phyloP scores from a whole-genome alignment of 495 filamentous ascomycete genomes.

The Trichocladium uniseriatum region DNA sequence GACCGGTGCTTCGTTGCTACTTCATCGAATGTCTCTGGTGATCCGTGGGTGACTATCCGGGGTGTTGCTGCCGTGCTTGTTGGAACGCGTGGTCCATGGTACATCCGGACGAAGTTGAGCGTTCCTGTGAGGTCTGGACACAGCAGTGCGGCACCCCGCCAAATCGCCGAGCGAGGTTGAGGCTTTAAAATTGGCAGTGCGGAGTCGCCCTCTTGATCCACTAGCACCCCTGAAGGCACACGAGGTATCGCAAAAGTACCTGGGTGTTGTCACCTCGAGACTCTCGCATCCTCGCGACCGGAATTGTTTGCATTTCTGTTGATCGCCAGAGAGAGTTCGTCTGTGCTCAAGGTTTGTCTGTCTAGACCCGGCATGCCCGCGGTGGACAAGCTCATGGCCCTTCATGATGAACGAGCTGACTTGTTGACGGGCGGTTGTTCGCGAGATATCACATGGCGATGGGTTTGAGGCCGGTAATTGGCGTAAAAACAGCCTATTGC shows the following conservation, averaged over 20 bases:
- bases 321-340: too few relatives aligned
- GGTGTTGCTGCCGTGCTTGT: neutral
- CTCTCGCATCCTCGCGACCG: too few relatives aligned
- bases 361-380: too few relatives aligned
- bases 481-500: neutral
- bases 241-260: slow-evolving; percentile 6
- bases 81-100: neutral
- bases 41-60: neutral
- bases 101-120: neutral
- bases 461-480: slow-evolving; percentile 12
- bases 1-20: neutral
- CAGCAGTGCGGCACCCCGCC: slow-evolving; percentile 4
- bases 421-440: slow-evolving; percentile 3
- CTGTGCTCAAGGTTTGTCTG: too few relatives aligned
- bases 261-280: too few relatives aligned
- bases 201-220: slow-evolving; percentile 11
- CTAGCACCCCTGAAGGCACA: neutral
- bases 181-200: slow-evolving; percentile 12
- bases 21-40: neutral
- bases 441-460: slow-evolving; percentile 16
- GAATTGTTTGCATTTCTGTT: too few relatives aligned
- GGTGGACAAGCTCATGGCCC: neutral
- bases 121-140: slow-evolving; percentile 4
- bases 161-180: slow-evolving; percentile 7
- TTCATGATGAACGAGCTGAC: neutral